Conservation (phyloP, 2,329 filamentous ascomycete species). For the Cryphonectria radicalis region DNA sequence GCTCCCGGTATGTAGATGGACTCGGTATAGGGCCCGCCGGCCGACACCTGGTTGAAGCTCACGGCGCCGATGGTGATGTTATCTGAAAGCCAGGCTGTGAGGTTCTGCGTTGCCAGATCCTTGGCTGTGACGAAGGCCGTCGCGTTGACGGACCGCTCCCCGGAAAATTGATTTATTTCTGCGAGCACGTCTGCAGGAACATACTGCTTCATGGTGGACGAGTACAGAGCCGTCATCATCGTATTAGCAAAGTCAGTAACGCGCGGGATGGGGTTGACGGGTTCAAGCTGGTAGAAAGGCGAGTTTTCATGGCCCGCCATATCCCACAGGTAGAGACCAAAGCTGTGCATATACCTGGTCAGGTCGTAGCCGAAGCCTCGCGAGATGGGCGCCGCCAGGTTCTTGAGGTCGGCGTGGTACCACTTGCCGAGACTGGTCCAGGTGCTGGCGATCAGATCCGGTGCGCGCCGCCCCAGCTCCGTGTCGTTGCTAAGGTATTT, state of each 20-base stretch:
- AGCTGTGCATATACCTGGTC: slow-evolving; percentile 62
- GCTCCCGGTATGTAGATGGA: slow-evolving; percentile 61
- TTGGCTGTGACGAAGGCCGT: slow-evolving; percentile 29
- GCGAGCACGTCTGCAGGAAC: slow-evolving; percentile 1
- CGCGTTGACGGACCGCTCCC: background rate
- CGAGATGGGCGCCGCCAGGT: slow-evolving; percentile 68
- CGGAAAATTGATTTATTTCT: background rate
- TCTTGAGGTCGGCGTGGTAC: slow-evolving; percentile 62
- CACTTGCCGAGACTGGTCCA: slow-evolving; percentile 7
- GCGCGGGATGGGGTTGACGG: background rate
- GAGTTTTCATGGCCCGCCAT: slow-evolving; percentile 53
- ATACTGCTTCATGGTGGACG: background rate
- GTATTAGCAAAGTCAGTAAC: slow-evolving; percentile 1
- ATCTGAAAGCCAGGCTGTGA: slow-evolving; percentile 60
- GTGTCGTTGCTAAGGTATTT: slow-evolving; percentile 5
- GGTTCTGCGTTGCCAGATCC: slow-evolving; percentile 61
- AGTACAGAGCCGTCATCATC: slow-evolving; percentile 1
- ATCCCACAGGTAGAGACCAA: slow-evolving; percentile 63
- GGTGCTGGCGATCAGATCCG: slow-evolving; percentile 3
- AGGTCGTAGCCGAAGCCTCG: slow-evolving; percentile 66
- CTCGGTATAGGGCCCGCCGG: slow-evolving; percentile 56
- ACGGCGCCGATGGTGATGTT: slow-evolving; percentile 64
- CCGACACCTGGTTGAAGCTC: slow-evolving; percentile 56
- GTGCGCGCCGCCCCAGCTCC: background rate
- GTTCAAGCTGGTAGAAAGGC: slow-evolving; percentile 32